A percentile compares a stretch with the other conserved stretches of the same genome.
These are phyloP conservation scores for Fraxinus latifolia DNA, from an alignment of 305 asterid genomes.

Conservation along the genomic window DNA sequence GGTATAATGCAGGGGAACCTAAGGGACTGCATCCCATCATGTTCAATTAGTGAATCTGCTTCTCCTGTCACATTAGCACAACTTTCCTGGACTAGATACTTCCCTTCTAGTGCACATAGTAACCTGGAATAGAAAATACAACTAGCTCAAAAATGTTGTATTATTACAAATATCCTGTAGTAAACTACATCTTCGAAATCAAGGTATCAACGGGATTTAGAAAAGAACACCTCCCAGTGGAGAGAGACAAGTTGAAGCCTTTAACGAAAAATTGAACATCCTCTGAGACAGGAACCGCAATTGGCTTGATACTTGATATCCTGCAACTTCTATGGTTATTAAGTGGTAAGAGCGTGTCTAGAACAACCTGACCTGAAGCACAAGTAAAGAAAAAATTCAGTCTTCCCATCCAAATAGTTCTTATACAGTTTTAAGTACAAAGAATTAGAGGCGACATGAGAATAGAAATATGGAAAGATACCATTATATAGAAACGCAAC, in stretches of 20 bases:
- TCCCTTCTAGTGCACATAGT: conserved; percentile 82
- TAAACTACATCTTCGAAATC: conserved; percentile 14
- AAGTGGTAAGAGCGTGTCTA: conserved; percentile 59
- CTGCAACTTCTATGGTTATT: conserved; percentile 44
- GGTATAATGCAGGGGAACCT: conserved; percentile 69
- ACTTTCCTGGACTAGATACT: conserved; percentile 61
- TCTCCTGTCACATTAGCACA: conserved; percentile 49
- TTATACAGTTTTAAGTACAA: conserved; percentile 7
- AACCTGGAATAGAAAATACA: conserved; percentile 44
- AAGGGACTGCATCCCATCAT: conserved; percentile 57
- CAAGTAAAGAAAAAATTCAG: conserved; percentile 14
- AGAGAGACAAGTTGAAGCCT: conserved; percentile 63
- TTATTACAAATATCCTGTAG: neutral
- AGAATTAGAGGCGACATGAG: conserved; percentile 2
- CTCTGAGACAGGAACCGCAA: conserved; percentile 76
- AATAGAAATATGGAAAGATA: conserved; percentile 23
- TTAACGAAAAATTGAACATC: conserved; percentile 63
- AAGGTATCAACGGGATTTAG: conserved; percentile 5
- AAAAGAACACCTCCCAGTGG: conserved; percentile 67
- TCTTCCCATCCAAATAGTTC: conserved; percentile 6
- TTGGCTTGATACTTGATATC: conserved; percentile 71
- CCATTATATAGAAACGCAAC: conserved; percentile 79
- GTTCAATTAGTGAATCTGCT: conserved; percentile 45
- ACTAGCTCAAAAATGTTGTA: conserved; percentile 8
- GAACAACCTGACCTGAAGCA: conserved; percentile 76